Evolutionary conservation across 2,329 filamentous ascomycete genomes (phyloP).

Genomic region (Fusarium sublunatum): DNA sequence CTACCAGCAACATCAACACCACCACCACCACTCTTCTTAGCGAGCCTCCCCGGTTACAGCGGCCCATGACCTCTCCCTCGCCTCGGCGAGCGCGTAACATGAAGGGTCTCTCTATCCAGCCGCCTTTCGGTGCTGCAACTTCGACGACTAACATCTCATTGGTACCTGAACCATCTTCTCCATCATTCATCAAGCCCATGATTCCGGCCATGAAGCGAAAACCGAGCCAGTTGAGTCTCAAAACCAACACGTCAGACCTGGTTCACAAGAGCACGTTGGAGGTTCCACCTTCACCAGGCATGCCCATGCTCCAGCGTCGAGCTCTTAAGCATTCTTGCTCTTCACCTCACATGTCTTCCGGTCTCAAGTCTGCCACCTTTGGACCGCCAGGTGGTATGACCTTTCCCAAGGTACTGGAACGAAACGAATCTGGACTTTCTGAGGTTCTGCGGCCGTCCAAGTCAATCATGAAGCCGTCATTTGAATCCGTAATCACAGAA

Average conservation of each 20-base stretch:
- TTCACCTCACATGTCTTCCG: constrained; percentile 73
- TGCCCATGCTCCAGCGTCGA: constrained; percentile 70
- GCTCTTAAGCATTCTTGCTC: constrained; percentile 75
- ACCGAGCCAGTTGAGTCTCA: constrained; percentile 81
- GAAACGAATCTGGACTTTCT: constrained; percentile 70
- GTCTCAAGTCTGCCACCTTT: constrained; percentile 68
- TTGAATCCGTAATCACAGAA: constrained; percentile 61
- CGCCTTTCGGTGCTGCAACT: constrained; percentile 59
- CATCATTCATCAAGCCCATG: constrained; percentile 82
- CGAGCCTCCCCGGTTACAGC: constrained; percentile 57
- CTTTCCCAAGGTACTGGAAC: constrained; percentile 69
- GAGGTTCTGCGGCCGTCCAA: constrained; percentile 66
- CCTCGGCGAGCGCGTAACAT: constrained; percentile 82
- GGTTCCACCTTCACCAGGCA: constrained; percentile 65
- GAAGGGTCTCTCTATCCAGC: constrained; percentile 85
- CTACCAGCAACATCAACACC: constrained; percentile 14
- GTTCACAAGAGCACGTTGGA: constrained; percentile 61
- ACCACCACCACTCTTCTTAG: constrained; percentile 50
- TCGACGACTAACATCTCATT: constrained; percentile 62
- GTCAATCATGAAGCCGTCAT: constrained; percentile 51
- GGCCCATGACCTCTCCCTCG: constrained; percentile 75
- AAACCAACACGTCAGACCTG: constrained; percentile 73
- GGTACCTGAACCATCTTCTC: constrained; percentile 75
- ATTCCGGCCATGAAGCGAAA: constrained; percentile 78
- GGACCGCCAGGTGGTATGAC: constrained; percentile 72